Base-by-base conservation (phyloP, 2,329 filamentous ascomycete genomes). In the Trichoderma pleuroti region DNA sequence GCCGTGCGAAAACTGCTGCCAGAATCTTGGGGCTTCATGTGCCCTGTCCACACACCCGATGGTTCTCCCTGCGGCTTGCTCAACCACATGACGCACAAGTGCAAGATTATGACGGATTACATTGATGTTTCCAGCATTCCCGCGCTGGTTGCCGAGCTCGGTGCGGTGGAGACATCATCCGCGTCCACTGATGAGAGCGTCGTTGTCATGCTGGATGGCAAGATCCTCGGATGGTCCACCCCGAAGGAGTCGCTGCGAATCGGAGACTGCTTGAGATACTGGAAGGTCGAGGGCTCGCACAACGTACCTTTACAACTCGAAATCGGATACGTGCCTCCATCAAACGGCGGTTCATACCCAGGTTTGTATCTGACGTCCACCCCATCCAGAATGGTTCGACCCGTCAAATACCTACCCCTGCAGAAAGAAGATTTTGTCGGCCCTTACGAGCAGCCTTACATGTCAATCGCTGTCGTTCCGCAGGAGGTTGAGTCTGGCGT, bases 21-120 rank as follows among this genome's bases (percentile, higher is more conserved):
- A 2, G 96, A 99, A 79, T 97, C 94, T 75, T 99, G 96, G 96
- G 96, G 96, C 9, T 99, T 98, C 83, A 85, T 99, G 75, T 99
- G 96, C 78, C 96, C 96, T 21, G 95, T 98, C 2, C 96, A 99
- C 81, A 99, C 96, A 5, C 96, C 96, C 73, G 96, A 99, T 87
- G 96, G 96, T 83, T 88, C 92, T 77, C 96, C 96, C 72, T 99
- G 96, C 81, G 96, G 96, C 79, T 86, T 99, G 73, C 85, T 99
- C 39, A 98, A 98, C 80, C 96, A 99, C 84, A 84, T 99, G 78
- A 90, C 96, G 1, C 96, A 98, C 83, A 97, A 97, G 82, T 98
- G 96, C 82, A 90, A 92, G 80, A 92, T 99, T 73, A 89, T 93
- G 77, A 98, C 94, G 0, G 85, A 89, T 56, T 83, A 87, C 63